A percentile compares a stretch with the other conserved stretches of the same genome.
Conservation (phyloP, 1,284 basidiomycete genomes). For the Thecaphora thlaspeos region DNA sequence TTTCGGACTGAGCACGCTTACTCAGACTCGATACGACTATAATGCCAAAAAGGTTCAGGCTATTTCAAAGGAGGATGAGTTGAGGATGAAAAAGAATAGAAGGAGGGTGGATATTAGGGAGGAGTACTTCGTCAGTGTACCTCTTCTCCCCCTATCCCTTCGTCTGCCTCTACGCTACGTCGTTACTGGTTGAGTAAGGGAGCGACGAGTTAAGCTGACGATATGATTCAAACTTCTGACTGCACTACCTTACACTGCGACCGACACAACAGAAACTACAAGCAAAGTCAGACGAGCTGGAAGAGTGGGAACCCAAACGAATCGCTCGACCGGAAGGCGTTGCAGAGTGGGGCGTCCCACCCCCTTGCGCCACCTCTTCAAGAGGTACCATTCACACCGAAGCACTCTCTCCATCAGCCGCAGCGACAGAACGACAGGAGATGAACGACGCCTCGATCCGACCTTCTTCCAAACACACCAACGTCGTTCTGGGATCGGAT, state of each 20-base stretch:
- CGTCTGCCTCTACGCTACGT: not conserved
- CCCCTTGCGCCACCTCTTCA: constrained; percentile 5
- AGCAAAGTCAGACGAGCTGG: constrained; percentile 69
- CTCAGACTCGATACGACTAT: constrained; percentile 86
- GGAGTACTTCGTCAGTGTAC: constrained; percentile 71
- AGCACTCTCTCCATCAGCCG: constrained; percentile 58
- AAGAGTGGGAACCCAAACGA: constrained; percentile 84
- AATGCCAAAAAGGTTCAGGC: constrained; percentile 75
- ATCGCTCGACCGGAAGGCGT: constrained; percentile 77
- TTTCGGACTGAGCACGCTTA: constrained; percentile 79
- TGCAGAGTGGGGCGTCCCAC: constrained; percentile 85
- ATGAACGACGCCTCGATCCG: constrained; percentile 12
- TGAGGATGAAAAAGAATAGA: constrained; percentile 74
- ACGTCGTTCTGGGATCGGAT: constrained; percentile 51
- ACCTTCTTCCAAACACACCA: constrained; percentile 9
- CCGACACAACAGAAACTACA: constrained; percentile 21
- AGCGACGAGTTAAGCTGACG: too few species aligned
- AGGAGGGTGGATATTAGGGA: constrained; percentile 89
- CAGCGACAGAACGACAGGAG: constrained; percentile 11
- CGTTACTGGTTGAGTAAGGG: too few species aligned
- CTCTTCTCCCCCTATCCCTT: too few species aligned
- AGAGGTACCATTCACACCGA: constrained; percentile 15
- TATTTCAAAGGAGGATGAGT: constrained; percentile 77
- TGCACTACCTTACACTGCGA: too few species aligned
- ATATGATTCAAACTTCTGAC: too few species aligned